Evolutionary conservation across 805 yeast species (phyloP), one percentile per base, ranked within the genome.

Genomic region (Saturnispora serradocipensis): DNA sequence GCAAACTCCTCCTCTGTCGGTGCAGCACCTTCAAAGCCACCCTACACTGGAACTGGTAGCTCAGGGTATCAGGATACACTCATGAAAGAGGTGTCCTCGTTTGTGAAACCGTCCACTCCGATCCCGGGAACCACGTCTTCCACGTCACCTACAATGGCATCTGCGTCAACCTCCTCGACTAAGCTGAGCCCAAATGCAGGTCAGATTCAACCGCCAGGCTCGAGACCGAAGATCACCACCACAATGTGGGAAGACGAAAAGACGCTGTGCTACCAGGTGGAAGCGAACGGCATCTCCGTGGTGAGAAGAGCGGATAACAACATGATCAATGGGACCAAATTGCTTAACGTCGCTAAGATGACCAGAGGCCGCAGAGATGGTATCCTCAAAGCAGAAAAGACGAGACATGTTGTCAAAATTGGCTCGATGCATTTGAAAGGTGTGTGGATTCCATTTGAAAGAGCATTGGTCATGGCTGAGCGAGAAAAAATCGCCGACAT

Each of bases 191-290:
- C 69, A 7, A 57, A 59, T 7, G 67, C 66, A 10, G 73, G 73
- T 5, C 73, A 70, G 54, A 54, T 69, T 24, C 73, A 67, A 55
- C 73, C 73, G 1, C 66, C 67, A 9, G 72, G 72, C 11, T 65
- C 72, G 48, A 68, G 84, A 34, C 87, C 72, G 2, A 71, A 83
- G 55, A 81, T 82, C 52, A 81, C 86, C 45, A 82, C 87, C 24
- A 81, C 86, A 11, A 80, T 81, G 81, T 82, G 87, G 87, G 87
- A 82, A 65, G 87, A 82, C 61, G 87, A 82, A 59, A 80, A 79
- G 58, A 82, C 88, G 1, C 68, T 82, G 43, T 82, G 88, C 60
- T 82, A 82, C 64, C 88, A 82, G 63, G 87, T 82, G 47, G 87
- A 82, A 54, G 82, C 84, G 47, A 80, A 81, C 60, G 81, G 81